These are phyloP conservation scores for Luzula sylvatica DNA, from an alignment of 176 grass and related monocot genomes.

Conservation along the genomic window DNA sequence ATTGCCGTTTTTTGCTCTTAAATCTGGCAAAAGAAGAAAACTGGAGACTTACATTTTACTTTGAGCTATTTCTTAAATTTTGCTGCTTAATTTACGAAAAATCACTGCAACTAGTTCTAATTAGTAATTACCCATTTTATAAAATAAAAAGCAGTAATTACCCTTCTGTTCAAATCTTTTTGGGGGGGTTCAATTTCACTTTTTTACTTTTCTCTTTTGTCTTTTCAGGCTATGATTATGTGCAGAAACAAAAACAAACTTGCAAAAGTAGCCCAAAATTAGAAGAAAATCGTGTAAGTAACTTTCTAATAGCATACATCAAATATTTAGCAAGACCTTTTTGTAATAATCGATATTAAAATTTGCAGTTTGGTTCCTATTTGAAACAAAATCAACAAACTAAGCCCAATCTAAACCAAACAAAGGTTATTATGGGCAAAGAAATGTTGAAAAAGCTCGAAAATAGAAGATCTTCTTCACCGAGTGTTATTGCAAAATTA, in stretches of 20 bases:
- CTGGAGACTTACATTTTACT: neutral
- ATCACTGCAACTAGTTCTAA: neutral
- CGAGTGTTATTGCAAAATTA: constrained; percentile 21
- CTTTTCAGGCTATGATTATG: constrained; percentile 12
- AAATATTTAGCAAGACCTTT: neutral
- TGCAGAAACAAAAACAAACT: neutral
- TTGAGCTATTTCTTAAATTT: neutral
- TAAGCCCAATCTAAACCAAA: constrained; percentile 5
- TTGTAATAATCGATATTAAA: constrained; percentile 7
- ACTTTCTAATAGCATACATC: neutral
- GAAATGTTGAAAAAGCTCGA: neutral
- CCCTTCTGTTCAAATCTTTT: neutral
- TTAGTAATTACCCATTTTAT: neutral
- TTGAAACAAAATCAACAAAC: constrained; percentile 5
- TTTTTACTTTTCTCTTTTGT: neutral
- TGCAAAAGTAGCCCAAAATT: neutral
- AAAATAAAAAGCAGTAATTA: neutral
- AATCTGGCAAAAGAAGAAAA: neutral
- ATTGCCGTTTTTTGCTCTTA: neutral
- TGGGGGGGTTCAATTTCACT: neutral
- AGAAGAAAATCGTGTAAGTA: constrained; percentile 14
- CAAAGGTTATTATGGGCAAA: too few relatives aligned
- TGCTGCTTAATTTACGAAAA: neutral
- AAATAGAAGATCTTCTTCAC: neutral
- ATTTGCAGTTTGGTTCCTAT: constrained; percentile 8